Evolutionary conservation across 129 eudicot species (phyloP), one percentile per base, ranked within the genome.

Genomic region (Pittosporum tobira): DNA sequence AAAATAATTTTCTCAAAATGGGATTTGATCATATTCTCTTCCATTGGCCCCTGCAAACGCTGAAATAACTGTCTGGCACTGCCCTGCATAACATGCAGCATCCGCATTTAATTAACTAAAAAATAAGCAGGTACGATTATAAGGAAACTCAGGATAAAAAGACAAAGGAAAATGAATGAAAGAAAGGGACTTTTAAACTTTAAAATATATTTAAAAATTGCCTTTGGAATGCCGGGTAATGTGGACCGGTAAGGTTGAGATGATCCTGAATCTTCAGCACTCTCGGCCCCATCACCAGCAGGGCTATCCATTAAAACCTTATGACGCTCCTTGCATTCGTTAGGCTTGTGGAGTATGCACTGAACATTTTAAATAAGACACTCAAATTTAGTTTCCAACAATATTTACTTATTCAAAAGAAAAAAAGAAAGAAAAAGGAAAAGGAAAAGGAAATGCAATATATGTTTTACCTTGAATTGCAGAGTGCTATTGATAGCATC

Each of bases 181-280:
- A 53, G n/a, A 13, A 63, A 57, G 9, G 11, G 11, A n/a, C n/a
- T 36, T 36, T 36, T n/a, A n/a, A n/a, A n/a, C n/a, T 0, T 11
- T 16, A n/a, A 45, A 45, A 34, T 34, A 34, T 34, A n/a, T 34
- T 45, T 45, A 45, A 5, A 3, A 45, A 15, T 18, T 76, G 81
- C 99, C 94, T 93, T 87, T 0, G 96, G 99, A 65, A 93, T 93
- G 66, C 99, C 94, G 38, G 96, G 91, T 78, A 93, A 79, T 36
- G 96, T 84, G 65, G 96, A 93, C 6, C 85, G 88, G 77, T 87
- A 93, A 64, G 94, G 85, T 52, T 87, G 99, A 61, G 94, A 93
- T 28, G 91, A 79, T 52, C 91, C 96, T 29, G 96, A 93, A 79
- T 87, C 94, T 37, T 93, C 99, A 51, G 91, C 94, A 63, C 99